Evolutionary conservation across 441 rosid genomes (phyloP).

Genomic region (Euphorbia corollata): DNA sequence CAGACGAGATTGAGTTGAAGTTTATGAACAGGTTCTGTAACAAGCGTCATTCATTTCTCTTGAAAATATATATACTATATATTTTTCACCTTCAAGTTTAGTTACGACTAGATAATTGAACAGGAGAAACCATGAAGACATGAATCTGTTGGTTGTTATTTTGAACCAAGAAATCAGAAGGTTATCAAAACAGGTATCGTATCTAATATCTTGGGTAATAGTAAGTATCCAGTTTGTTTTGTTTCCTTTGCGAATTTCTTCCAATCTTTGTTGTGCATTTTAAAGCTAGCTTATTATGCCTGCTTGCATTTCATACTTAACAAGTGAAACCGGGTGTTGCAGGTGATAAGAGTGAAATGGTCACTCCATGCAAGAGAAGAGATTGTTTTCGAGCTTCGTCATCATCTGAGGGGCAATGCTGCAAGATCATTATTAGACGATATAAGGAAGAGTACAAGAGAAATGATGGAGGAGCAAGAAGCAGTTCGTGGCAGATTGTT

Average conservation of each 20-base stretch:
- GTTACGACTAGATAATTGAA: conserved; percentile 17
- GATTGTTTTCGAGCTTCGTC: conserved; percentile 85
- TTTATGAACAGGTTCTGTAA: conserved; percentile 73
- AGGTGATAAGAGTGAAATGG: conserved; percentile 98
- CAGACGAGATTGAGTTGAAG: conserved; percentile 89
- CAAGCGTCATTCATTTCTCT: conserved; percentile 6
- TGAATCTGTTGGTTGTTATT: conserved; percentile 74
- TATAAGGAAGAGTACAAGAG: conserved; percentile 65
- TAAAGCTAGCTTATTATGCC: too few species aligned
- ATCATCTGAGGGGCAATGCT: conserved; percentile 63
- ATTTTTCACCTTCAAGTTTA: conserved; percentile 10
- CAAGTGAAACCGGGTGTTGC: conserved; percentile 13
- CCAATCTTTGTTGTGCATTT: neutral
- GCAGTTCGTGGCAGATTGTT: conserved; percentile 92
- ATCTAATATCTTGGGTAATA: conserved; percentile 5
- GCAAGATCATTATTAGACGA: conserved; percentile 48
- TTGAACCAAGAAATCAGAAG: conserved; percentile 86
- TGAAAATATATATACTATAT: neutral
- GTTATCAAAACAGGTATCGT: conserved; percentile 71
- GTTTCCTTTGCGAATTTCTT: neutral
- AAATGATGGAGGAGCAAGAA: conserved; percentile 97
- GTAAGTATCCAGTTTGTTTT: neutral
- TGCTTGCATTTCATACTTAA: neutral
- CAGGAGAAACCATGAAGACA: conserved; percentile 87
- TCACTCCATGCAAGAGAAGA: conserved; percentile 96